A percentile compares a stretch with the other conserved stretches of the same genome.
phyloP scores from a whole-genome alignment of 1,284 basidiomycete species.

The Ustilago vetiveriae region DNA sequence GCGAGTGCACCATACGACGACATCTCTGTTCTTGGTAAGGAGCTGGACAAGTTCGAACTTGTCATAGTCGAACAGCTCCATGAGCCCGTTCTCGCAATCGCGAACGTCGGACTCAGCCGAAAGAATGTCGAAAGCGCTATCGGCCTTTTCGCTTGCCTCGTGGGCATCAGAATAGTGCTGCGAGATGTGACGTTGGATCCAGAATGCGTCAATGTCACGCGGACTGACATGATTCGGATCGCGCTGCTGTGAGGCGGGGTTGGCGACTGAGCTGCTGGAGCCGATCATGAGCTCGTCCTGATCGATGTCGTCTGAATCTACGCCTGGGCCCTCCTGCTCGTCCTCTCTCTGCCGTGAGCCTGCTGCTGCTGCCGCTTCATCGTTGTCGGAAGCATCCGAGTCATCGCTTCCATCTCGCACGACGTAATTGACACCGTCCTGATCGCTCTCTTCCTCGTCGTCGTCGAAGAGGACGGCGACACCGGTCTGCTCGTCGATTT shows the following conservation, averaged over 20 bases:
- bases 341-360: slow-evolving; percentile 69
- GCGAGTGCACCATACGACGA: slow-evolving; percentile 98
- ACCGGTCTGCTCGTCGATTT: slow-evolving; percentile 76
- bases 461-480: slow-evolving; percentile 70
- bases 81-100: slow-evolving; percentile 95
- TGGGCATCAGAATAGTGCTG: slow-evolving; percentile 92
- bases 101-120: slow-evolving; percentile 85
- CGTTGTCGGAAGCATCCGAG: slow-evolving; percentile 74
- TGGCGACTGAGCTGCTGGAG: slow-evolving; percentile 12
- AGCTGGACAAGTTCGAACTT: slow-evolving; percentile 89
- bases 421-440: slow-evolving; percentile 92
- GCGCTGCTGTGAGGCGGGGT: slow-evolving; percentile 70
- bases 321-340: slow-evolving; percentile 69
- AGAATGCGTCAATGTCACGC: slow-evolving; percentile 94
- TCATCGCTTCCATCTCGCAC: slow-evolving; percentile 70
- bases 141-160: slow-evolving; percentile 90
- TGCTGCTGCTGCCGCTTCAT: slow-evolving; percentile 70
- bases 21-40: slow-evolving; percentile 93
- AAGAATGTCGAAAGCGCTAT: slow-evolving; percentile 84
- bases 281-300: slow-evolving; percentile 68
- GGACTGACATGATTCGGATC: slow-evolving; percentile 74
- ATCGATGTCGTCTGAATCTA: slow-evolving; percentile 81
- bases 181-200: slow-evolving; percentile 93
- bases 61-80: slow-evolving; percentile 94
- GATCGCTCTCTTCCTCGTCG: slow-evolving; percentile 80